Percentiles rank a stretch among this genome's conserved stretches.
Evolutionary conservation across 2,329 filamentous ascomycete genomes (phyloP).

Genomic region (Talaromyces sp.): DNA sequence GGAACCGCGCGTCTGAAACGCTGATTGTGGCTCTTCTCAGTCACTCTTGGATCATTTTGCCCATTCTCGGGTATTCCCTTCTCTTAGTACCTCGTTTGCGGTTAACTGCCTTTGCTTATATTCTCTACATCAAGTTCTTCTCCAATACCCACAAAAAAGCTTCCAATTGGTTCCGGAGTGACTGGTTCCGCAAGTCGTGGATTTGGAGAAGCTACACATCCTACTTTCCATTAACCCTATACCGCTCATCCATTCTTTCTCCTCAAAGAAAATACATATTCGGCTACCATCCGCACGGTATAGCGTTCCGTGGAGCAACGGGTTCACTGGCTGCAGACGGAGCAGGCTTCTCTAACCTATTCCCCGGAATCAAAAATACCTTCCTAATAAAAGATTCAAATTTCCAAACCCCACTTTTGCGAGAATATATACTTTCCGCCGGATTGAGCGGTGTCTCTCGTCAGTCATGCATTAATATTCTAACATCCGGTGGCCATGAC

Average conservation of each 20-base stretch:
- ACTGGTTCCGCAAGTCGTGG: slow-evolving; percentile 61
- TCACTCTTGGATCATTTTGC: slow-evolving; percentile 29
- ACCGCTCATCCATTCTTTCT: slow-evolving; percentile 70
- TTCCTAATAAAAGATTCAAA: slow-evolving; percentile 78
- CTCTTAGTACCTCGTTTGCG: slow-evolving; percentile 76
- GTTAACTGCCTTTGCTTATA: slow-evolving; percentile 63
- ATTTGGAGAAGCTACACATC: slow-evolving; percentile 76
- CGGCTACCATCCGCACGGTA: slow-evolving; percentile 84
- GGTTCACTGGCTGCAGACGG: slow-evolving; percentile 76
- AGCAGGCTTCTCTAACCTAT: slow-evolving; percentile 69
- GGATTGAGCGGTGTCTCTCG: slow-evolving; percentile 75
- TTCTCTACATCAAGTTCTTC: slow-evolving; percentile 64
- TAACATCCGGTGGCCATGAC: slow-evolving; percentile 67
- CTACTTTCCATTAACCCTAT: slow-evolving; percentile 76
- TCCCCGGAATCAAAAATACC: slow-evolving; percentile 82
- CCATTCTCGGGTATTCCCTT: slow-evolving; percentile 73
- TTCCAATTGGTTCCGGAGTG: slow-evolving; percentile 62
- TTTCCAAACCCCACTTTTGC: slow-evolving; percentile 77
- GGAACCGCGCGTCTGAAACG: slow-evolving; percentile 8
- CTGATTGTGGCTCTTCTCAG: slow-evolving; percentile 13
- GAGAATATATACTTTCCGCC: slow-evolving; percentile 74
- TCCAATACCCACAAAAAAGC: slow-evolving; percentile 67
- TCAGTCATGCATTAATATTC: slow-evolving; percentile 73
- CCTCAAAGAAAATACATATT: slow-evolving; percentile 79
- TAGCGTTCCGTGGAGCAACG: slow-evolving; percentile 81